These are phyloP conservation scores for Aspergillus uvarum DNA, from an alignment of 2,329 filamentous ascomycete species.

Conservation along the genomic window DNA sequence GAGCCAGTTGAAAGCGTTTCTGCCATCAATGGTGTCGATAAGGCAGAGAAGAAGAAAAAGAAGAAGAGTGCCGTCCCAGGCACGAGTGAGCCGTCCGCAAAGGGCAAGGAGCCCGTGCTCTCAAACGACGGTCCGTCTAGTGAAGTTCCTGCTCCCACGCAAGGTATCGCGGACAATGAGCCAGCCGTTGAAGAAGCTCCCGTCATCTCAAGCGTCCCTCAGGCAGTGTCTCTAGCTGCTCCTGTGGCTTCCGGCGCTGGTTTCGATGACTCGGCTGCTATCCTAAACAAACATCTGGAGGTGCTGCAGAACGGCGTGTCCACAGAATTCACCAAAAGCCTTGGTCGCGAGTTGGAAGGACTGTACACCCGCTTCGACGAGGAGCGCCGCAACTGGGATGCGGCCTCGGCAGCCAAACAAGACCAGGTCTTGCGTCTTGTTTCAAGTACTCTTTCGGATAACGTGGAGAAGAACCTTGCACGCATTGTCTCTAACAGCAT, in stretches of 20 bases:
- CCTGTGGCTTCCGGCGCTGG: conserved; percentile 10
- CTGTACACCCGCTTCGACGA: conserved; percentile 65
- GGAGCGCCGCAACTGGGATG: conserved; percentile 66
- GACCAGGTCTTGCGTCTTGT: conserved; percentile 68
- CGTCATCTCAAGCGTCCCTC: conserved; percentile 9
- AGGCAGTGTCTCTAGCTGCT: neutral
- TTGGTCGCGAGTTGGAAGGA: conserved; percentile 53
- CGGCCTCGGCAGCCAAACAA: conserved; percentile 63
- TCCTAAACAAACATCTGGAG: conserved; percentile 62
- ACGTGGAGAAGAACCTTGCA: conserved; percentile 72
- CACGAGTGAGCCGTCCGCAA: conserved; percentile 37
- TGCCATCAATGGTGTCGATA: conserved; percentile 48
- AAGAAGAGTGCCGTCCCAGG: conserved; percentile 41
- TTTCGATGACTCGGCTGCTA: conserved; percentile 52
- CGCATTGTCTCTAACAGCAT: conserved; percentile 76
- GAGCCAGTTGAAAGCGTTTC: conserved; percentile 30
- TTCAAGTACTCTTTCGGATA: conserved; percentile 67
- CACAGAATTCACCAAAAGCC: conserved; percentile 48
- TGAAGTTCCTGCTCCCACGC: conserved; percentile 7
- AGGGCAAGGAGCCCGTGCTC: conserved; percentile 39
- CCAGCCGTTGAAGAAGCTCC: conserved; percentile 9
- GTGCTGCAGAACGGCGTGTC: conserved; percentile 52
- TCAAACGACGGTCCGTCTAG: conserved; percentile 15
- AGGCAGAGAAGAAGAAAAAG: conserved; percentile 72
- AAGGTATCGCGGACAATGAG: conserved; percentile 4